A percentile compares a stretch with the other conserved stretches of the same genome.
Evolutionary conservation across 371 early-diverging fungal genomes (phyloP).

Genomic region (Mucor lusitanicus): DNA sequence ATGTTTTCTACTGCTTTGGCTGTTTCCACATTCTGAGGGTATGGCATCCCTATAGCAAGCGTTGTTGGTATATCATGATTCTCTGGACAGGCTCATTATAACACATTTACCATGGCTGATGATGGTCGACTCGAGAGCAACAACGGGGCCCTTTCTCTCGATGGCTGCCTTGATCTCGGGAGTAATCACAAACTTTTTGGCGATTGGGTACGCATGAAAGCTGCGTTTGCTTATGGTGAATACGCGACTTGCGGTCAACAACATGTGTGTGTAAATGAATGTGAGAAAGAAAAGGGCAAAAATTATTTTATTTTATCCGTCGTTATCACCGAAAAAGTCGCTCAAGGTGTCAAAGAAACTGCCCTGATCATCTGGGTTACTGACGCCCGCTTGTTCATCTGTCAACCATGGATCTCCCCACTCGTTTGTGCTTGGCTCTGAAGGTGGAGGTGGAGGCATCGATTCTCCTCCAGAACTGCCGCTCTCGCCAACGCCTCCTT

Average conservation of each 20-base stretch:
- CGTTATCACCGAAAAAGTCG: slow-evolving; percentile 25
- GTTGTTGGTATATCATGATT: background rate
- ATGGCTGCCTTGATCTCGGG: slow-evolving; percentile 64
- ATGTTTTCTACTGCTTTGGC: slow-evolving; percentile 79
- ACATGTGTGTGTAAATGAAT: slow-evolving; percentile 1
- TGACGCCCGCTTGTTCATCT: slow-evolving; percentile 49
- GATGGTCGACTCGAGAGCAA: slow-evolving; percentile 93
- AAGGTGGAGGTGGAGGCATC: slow-evolving; percentile 7
- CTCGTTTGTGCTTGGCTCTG: slow-evolving; percentile 24
- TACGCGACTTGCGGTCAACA: background rate
- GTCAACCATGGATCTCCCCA: slow-evolving; percentile 44
- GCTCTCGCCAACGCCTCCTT: background rate
- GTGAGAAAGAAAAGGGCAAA: slow-evolving; percentile 1
- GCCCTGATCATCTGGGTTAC: slow-evolving; percentile 30
- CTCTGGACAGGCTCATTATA: too few relatives aligned
- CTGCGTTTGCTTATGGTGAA: background rate
- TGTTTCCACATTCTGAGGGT: slow-evolving; percentile 87
- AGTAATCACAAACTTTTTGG: slow-evolving; percentile 24
- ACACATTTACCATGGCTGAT: slow-evolving; percentile 81
- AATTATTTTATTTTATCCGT: slow-evolving; percentile 7
- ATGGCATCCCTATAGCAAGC: slow-evolving; percentile 78
- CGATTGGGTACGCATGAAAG: slow-evolving; percentile 12
- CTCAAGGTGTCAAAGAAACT: slow-evolving; percentile 24
- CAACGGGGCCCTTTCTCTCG: slow-evolving; percentile 70
- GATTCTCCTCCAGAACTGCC: background rate